phyloP scores from a whole-genome alignment of 208 protist genomes.

The Trypanosoma conorhini region DNA sequence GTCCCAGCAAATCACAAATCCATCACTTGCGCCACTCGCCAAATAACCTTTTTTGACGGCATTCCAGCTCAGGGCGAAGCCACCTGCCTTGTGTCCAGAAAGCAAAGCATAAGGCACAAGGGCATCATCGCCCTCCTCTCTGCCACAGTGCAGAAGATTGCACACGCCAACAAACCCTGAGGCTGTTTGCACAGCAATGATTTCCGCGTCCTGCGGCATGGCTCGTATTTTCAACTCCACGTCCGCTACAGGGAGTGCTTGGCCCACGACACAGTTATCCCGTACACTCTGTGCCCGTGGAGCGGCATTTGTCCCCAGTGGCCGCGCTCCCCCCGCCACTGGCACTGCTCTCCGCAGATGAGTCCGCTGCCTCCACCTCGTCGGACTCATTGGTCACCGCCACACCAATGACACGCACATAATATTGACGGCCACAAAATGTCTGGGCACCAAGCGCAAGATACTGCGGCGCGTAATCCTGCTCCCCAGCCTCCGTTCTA shows the following conservation, averaged over 20 bases:
- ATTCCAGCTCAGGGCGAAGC: constrained; percentile 63
- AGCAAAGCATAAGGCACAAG: constrained; percentile 38
- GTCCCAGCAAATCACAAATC: constrained; percentile 93
- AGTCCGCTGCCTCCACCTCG: neutral
- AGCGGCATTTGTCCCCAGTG: constrained; percentile 23
- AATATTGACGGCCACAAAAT: constrained; percentile 24
- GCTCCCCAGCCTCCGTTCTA: constrained; percentile 36
- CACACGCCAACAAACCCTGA: constrained; percentile 46
- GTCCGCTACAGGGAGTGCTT: constrained; percentile 40
- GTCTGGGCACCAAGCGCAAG: constrained; percentile 49
- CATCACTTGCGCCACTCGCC: constrained; percentile 93
- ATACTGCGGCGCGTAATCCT: constrained; percentile 66
- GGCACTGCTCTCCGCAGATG: neutral
- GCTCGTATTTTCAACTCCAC: constrained; percentile 56
- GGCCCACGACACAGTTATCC: constrained; percentile 45
- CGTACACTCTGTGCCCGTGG: constrained; percentile 51
- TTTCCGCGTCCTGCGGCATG: constrained; percentile 44
- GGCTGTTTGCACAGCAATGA: constrained; percentile 56
- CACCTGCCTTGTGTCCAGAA: constrained; percentile 42
- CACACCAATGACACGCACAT: constrained; percentile 59
- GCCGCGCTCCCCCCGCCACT: neutral
- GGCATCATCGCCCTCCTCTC: constrained; percentile 21
- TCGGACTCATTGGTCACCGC: constrained; percentile 36
- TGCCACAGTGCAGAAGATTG: constrained; percentile 37
- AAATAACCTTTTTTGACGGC: constrained; percentile 75